These are phyloP conservation scores for Falciphora oryzae DNA, from an alignment of 2,329 filamentous ascomycete species.

Conservation along the genomic window DNA sequence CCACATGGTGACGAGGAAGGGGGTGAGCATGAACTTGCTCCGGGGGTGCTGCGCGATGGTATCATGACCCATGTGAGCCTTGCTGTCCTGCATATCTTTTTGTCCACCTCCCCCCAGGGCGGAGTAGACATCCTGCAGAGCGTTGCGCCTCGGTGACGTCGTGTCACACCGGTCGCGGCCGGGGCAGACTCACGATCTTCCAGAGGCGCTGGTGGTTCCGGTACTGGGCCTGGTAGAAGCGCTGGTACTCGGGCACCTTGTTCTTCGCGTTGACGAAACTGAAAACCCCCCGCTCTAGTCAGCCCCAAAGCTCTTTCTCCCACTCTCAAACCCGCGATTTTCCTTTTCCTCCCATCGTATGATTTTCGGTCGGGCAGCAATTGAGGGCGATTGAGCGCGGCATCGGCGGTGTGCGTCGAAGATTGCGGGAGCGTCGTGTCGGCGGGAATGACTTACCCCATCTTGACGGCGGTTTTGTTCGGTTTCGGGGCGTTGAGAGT, in stretches of 20 bases:
- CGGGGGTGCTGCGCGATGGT: constrained; percentile 49
- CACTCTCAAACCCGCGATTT: not conserved
- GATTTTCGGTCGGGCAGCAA: constrained; percentile 4
- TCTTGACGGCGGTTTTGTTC: constrained; percentile 4
- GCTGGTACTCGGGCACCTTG: constrained; percentile 70
- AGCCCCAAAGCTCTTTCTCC: not conserved
- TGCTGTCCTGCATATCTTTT: constrained; percentile 9
- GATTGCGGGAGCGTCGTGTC: too few relatives aligned
- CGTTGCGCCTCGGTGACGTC: constrained; percentile 5
- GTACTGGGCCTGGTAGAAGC: constrained; percentile 68
- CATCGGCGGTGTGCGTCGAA: not conserved
- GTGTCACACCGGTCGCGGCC: not conserved
- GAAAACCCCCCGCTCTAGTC: constrained; percentile 4
- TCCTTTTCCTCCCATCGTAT: constrained; percentile 3
- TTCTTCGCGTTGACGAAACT: constrained; percentile 67
- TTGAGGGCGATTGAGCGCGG: constrained; percentile 7
- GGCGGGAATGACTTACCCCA: constrained; percentile 7
- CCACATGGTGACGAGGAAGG: constrained; percentile 62
- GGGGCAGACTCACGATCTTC: constrained; percentile 61
- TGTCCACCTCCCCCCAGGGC: not conserved
- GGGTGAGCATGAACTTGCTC: constrained; percentile 59
- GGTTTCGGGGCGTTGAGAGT: not conserved
- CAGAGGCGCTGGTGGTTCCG: constrained; percentile 64
- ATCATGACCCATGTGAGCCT: constrained; percentile 19
- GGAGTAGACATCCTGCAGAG: not conserved